Percentiles rank a stretch among this genome's conserved stretches.
These are phyloP conservation scores for Metschnikowia aberdeeniae DNA, from an alignment of 805 yeast species.

Conservation along the genomic window DNA sequence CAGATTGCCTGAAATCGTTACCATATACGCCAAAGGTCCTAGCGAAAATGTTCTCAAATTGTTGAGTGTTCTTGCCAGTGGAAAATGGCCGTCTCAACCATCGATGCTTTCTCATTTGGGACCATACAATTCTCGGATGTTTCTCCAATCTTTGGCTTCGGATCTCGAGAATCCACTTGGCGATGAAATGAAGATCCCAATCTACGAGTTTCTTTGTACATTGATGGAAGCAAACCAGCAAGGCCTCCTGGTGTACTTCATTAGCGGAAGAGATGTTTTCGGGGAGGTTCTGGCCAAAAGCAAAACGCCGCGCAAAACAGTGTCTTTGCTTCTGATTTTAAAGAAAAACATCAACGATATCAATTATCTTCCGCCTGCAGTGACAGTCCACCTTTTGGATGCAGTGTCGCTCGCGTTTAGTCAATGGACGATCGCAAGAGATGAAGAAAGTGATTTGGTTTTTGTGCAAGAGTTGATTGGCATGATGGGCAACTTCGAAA, in stretches of 20 bases:
- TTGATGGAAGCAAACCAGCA: constrained; percentile 71
- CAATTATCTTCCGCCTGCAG: constrained; percentile 53
- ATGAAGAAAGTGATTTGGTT: constrained; percentile 45
- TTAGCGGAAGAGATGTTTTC: constrained; percentile 56
- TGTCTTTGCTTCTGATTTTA: constrained; percentile 51
- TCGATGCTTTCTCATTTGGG: constrained; percentile 82
- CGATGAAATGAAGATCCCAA: constrained; percentile 48
- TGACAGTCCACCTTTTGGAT: constrained; percentile 65
- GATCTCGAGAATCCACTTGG: constrained; percentile 59
- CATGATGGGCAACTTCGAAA: constrained; percentile 15
- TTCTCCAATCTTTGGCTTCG: constrained; percentile 55
- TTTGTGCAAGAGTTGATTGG: constrained; percentile 42
- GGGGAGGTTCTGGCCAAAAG: constrained; percentile 20
- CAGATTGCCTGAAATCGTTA: constrained; percentile 53
- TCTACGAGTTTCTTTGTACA: constrained; percentile 63
- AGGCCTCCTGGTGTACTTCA: constrained; percentile 67
- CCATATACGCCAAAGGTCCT: constrained; percentile 51
- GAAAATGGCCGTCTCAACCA: constrained; percentile 56
- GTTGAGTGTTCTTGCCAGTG: constrained; percentile 53
- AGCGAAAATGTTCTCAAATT: constrained; percentile 52
- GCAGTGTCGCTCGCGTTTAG: constrained; percentile 72
- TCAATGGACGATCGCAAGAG: constrained; percentile 67
- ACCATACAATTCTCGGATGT: constrained; percentile 51
- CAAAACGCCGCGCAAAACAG: not conserved
- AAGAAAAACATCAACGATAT: constrained; percentile 52